Evolutionary conservation across 2,329 filamentous ascomycete species (phyloP).

Genomic region (Verticillium longisporum): DNA sequence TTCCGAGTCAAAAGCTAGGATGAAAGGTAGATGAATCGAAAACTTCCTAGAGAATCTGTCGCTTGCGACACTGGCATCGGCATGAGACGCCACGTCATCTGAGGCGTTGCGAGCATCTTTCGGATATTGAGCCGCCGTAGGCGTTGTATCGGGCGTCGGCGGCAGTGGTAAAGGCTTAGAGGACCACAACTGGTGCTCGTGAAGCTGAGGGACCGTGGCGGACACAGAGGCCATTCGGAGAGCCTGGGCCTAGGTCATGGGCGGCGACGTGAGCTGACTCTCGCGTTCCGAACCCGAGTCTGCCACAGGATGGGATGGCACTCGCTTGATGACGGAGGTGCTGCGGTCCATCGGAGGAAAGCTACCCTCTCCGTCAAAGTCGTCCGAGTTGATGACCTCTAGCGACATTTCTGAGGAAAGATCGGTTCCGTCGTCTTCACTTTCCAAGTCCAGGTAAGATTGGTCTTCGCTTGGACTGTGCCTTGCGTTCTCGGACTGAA

Average conservation of each 20-base stretch:
- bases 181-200: constrained; percentile 33
- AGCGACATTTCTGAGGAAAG: constrained; percentile 57
- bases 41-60: constrained; percentile 28
- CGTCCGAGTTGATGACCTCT: constrained; percentile 33
- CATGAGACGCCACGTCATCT: constrained; percentile 25
- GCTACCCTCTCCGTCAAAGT: constrained; percentile 13
- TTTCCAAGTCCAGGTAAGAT: constrained; percentile 41
- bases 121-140: constrained; percentile 30
- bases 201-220: constrained; percentile 26
- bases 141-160: constrained; percentile 43
- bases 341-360: constrained; percentile 11
- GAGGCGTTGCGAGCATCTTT: constrained; percentile 22
- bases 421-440: constrained; percentile 46
- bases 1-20: constrained; percentile 74
- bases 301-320: constrained; percentile 28
- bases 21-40: constrained; percentile 66
- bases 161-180: constrained; percentile 33
- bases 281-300: constrained; percentile 7
- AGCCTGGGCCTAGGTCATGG: constrained; percentile 41
- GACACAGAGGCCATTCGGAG: constrained; percentile 34
- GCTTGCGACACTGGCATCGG: constrained; percentile 23
- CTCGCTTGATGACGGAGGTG: constrained; percentile 1
- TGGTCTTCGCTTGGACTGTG: not conserved
- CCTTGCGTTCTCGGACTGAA: constrained; percentile 16
- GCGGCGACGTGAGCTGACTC: constrained; percentile 29